Evolutionary conservation across 2,329 filamentous ascomycete genomes (phyloP), one percentile per base, ranked within the genome.

Genomic region (Talaromyces sp.): DNA sequence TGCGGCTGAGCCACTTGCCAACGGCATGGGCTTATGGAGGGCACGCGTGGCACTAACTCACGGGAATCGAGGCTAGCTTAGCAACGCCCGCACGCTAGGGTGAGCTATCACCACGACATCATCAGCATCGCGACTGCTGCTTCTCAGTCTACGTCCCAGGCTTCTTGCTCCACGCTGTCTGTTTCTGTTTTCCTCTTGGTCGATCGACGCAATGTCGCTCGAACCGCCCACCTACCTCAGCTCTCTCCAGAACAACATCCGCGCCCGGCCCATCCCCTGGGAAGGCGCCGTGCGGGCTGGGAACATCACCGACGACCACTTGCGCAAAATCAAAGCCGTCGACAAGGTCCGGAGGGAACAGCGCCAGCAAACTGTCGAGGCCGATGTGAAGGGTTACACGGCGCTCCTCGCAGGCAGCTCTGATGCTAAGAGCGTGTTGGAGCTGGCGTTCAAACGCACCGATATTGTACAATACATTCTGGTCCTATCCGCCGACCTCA

Each of bases 381-480:
- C 78, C 59, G 90, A 97, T 77, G 78, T 93, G 26, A 83, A 88
- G 68, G 90, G 88, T 66, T 99, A 96, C 78, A 85, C 87, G 62
- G 80, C 84, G 65, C 81, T 99, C 65, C 88, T 99, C 68, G 83
- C 95, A 27, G 93, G 95, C 56, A 81, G 81, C 61, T 75, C 79
- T 58, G 79, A 81, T 62, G 84, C 84, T 63, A 82, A 85, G 68
- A 92, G 89, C 76, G 90, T 97, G 63, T 82, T 98, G 67, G 90
- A 97, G 79, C 87, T 88, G 63, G 91, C 93, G 51, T 86, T 88
- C 35, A 93, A 92, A 81, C 87, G 93, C 68, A 84, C 87, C 72
- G 93, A 97, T 78, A 91, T 99, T 67, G 84, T 97, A 65, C 93
- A 97, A 79, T 97, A 98, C 76, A 89, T 97, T 73, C 82, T 99